These are phyloP conservation scores for Ustilago curta DNA, from an alignment of 1,284 basidiomycete genomes.

Conservation along the genomic window DNA sequence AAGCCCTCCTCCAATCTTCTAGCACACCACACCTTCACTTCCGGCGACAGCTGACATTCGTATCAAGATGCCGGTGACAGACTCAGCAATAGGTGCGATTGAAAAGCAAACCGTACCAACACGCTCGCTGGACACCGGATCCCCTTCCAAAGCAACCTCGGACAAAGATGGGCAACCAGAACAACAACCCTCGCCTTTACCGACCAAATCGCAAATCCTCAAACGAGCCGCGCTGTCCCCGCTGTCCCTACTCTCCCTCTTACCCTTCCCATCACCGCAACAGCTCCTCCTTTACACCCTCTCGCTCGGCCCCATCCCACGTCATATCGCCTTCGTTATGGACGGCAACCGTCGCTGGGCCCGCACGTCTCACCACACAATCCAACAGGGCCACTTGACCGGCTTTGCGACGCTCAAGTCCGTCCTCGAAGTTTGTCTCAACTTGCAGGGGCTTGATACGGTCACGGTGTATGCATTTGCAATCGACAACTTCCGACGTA, in stretches of 20 bases:
- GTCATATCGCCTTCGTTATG: conserved; percentile 96
- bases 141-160: not conserved
- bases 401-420: conserved; percentile 85
- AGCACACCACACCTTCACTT: not conserved
- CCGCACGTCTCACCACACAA: conserved; percentile 69
- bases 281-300: conserved; percentile 44
- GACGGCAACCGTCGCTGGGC: conserved; percentile 97
- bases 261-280: conserved; percentile 38
- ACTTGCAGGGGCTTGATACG: conserved; percentile 68
- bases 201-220: conserved; percentile 25
- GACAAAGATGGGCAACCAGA: not conserved
- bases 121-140: not conserved
- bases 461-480: conserved; percentile 96
- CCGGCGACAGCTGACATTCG: not conserved
- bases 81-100: not conserved
- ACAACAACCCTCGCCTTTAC: conserved; percentile 1
- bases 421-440: conserved; percentile 67
- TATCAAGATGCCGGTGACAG: conserved; percentile 8
- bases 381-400: conserved; percentile 79
- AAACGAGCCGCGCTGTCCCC: conserved; percentile 44
- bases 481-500: conserved; percentile 96
- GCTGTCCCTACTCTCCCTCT: conserved; percentile 36
- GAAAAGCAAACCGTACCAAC: not conserved
- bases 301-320: conserved; percentile 81
- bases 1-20: not conserved